phyloP scores from a whole-genome alignment of 345 rosid genomes.

The Balakata baccata region DNA sequence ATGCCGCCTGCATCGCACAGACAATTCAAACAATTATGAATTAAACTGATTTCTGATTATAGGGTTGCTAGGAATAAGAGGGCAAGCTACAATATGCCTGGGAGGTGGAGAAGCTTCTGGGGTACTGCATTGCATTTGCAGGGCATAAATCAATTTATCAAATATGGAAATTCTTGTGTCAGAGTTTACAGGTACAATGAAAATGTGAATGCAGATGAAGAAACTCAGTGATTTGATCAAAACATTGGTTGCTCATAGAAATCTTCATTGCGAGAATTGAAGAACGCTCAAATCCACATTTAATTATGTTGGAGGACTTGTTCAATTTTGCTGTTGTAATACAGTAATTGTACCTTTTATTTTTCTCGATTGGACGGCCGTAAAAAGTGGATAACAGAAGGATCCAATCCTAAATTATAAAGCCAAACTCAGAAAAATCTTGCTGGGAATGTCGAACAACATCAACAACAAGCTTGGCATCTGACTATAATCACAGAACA shows the following conservation, averaged over 20 bases:
- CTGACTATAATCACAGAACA: no score
- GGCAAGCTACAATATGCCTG: not conserved
- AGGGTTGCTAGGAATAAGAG: not conserved
- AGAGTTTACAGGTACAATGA: no score
- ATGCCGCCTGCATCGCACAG: not conserved
- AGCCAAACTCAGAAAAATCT: no score
- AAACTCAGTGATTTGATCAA: not conserved
- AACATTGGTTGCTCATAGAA: not conserved
- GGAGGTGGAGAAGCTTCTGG: not conserved
- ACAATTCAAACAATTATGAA: not conserved
- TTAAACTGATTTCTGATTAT: not conserved
- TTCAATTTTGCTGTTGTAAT: not conserved
- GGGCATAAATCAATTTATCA: not conserved
- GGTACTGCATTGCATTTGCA: not conserved
- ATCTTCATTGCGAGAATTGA: not conserved
- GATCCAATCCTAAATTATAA: no score
- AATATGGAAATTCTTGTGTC: not conserved
- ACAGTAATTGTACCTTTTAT: no score
- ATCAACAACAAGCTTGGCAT: no score
- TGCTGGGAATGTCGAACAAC: no score
- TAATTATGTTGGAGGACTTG: not conserved
- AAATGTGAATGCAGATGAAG: not conserved
- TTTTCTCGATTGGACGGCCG: no score
- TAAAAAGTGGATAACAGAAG: no score
- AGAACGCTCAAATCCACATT: not conserved